Percentiles rank a stretch among this genome's conserved stretches.
Evolutionary conservation across 192 early-diverging fungal species (phyloP).

Genomic region (Phycomyces blakesleeanus): DNA sequence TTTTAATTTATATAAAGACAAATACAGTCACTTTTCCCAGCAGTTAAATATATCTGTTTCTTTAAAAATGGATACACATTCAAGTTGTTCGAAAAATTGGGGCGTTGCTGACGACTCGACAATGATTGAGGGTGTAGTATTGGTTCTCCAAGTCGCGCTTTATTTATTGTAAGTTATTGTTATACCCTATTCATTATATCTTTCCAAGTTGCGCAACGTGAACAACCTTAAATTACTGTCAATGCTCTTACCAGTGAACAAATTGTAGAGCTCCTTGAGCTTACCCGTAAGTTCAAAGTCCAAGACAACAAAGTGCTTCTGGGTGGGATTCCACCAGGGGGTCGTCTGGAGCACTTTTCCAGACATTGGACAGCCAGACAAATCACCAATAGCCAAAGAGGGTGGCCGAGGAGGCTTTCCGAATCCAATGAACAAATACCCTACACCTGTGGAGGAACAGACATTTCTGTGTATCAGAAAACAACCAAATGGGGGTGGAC

Average conservation of each 20-base stretch:
- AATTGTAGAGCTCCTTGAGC: background rate
- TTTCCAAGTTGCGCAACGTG: background rate
- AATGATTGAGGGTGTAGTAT: background rate
- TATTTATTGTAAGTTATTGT: background rate
- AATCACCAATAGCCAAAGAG: slow-evolving; percentile 1
- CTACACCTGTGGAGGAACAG: background rate
- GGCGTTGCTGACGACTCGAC: too few relatives aligned
- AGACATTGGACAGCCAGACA: background rate
- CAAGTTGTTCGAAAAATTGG: too few relatives aligned
- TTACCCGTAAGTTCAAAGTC: background rate
- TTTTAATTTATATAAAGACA: too few relatives aligned
- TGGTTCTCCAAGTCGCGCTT: background rate
- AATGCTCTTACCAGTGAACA: background rate
- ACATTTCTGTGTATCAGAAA: background rate
- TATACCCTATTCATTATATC: background rate
- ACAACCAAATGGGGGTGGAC: background rate
- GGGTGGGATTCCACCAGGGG: slow-evolving; percentile 11
- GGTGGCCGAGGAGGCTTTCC: background rate
- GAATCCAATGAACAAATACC: background rate
- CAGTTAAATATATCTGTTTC: too few relatives aligned
- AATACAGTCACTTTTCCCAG: too few relatives aligned
- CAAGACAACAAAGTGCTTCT: background rate
- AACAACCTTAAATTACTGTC: background rate
- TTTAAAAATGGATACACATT: too few relatives aligned
- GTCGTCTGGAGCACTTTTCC: background rate